Evolutionary conservation across 305 asterid genomes (phyloP), one percentile per base, ranked within the genome.

Genomic region (Stenogyne calaminthoides): DNA sequence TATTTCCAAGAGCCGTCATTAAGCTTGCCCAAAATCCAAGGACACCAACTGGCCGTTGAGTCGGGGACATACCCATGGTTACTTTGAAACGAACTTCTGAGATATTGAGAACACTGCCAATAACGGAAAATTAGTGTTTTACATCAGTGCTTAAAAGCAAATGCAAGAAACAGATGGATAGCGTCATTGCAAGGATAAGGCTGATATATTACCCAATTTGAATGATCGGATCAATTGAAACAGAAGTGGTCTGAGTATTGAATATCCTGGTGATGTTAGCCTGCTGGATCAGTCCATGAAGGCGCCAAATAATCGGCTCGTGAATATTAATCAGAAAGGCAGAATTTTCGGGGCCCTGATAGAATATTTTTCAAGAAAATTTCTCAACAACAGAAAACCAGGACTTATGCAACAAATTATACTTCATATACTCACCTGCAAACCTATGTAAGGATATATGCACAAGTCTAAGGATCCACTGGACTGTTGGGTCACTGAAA

Each of bases 1-100:
- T 92, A 84, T 95, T 95, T 79, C 99, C 99, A 63, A 95, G 96
- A 25, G 99, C 99, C 62, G 99, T 95, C 99, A 95, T 95, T 83
- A 95, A 88, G 84, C 98, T 93, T 71, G 99, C 92, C 99, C 99
- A 95, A 81, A 95, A 95, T 67, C 99, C 99, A 80, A 95, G 99
- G 84, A 95, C 99, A 77, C 99, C 99, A 12, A 91, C 98, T 67
- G 99, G 99, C 57, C 99, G 90, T 81, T 95, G 99, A 81, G 97
- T 89, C 63, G 99, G 99, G 72, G 99, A 95, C 99, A 95, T 95
- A 74, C 88, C 94, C 97, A 95, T 93, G 75, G 99, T 91, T 64
- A 95, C 93, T 86, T 93, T 95, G 82, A 95, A 85, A 74, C 99
- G 96, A 32, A 93, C 81, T 83, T 95, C 99, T 5, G 97, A 95